Percentiles rank a stretch among this genome's conserved stretches.
Evolutionary conservation across 495 filamentous ascomycete species (phyloP).

Genomic region (Daldinia decipiens): DNA sequence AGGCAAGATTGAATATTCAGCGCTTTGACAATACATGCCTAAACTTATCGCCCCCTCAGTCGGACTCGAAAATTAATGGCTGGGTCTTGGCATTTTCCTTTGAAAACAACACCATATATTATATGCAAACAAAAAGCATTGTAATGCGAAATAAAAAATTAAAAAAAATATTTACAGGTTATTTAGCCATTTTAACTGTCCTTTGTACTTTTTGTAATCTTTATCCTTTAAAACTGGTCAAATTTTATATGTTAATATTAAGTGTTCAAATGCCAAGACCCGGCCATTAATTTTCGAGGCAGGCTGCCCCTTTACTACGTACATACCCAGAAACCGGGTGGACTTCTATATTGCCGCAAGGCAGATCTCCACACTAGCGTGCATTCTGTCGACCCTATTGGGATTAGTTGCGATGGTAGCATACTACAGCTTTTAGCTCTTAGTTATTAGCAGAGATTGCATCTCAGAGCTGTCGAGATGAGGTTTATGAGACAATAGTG

Average conservation of each 20-base stretch:
- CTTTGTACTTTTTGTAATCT: no score
- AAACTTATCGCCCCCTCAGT: not conserved
- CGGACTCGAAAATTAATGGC: no score
- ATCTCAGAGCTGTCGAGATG: not conserved
- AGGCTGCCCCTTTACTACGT: not conserved
- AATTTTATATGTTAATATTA: no score
- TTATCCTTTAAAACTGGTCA: no score
- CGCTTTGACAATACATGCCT: constrained; percentile 13
- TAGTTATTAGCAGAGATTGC: constrained; percentile 7
- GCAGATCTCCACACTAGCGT: constrained; percentile 11
- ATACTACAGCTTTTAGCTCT: not conserved
- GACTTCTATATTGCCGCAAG: not conserved
- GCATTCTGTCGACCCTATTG: constrained; percentile 1
- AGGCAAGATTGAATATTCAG: constrained; percentile 7
- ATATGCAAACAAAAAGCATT: no score
- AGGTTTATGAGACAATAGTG: not conserved
- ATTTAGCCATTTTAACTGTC: no score
- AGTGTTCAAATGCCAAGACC: no score
- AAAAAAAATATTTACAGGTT: no score
- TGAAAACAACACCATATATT: no score
- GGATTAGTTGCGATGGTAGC: constrained; percentile 11
- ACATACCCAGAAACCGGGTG: constrained; percentile 3
- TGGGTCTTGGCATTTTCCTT: no score
- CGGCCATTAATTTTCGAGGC: no score
- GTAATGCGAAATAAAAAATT: no score